Percentiles rank a stretch among this genome's conserved stretches.
phyloP scores from a whole-genome alignment of 305 asterid species.

The Solanum aculeatissimum region DNA sequence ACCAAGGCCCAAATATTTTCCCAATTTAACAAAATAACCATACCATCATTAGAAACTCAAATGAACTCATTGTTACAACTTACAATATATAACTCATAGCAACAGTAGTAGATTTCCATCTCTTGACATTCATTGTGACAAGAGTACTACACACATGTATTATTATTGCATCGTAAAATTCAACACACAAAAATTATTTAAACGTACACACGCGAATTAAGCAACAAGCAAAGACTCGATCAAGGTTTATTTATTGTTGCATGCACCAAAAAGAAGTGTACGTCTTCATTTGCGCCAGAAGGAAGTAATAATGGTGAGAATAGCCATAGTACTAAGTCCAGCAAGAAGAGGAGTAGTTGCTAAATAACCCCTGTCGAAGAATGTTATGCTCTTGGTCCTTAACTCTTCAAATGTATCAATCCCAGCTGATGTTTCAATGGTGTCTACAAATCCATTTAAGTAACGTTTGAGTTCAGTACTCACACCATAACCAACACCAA shows the following conservation, averaged over 20 bases:
- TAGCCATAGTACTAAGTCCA: conserved; percentile 26
- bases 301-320: conserved; percentile 28
- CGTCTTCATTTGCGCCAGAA: not conserved
- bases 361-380: conserved; percentile 18
- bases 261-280: not conserved
- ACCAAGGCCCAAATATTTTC: not conserved
- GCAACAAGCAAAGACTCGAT: not conserved
- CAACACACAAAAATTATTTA: not conserved
- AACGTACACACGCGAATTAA: not conserved
- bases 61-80: not conserved
- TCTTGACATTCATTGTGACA: not conserved
- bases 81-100: not conserved
- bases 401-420: not conserved
- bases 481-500: conserved; percentile 47
- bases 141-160: not conserved
- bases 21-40: not conserved
- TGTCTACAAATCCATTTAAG: not conserved
- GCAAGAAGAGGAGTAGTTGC: conserved; percentile 27
- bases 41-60: not conserved
- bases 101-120: not conserved
- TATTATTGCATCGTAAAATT: not conserved
- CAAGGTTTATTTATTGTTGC: not conserved
- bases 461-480: conserved; percentile 20
- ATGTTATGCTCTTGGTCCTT: conserved; percentile 1
- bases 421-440: not conserved